These are phyloP conservation scores for Marchantia paleacea DNA, from an alignment of 225 moss, liverwort and hornwort genomes.

Conservation along the genomic window DNA sequence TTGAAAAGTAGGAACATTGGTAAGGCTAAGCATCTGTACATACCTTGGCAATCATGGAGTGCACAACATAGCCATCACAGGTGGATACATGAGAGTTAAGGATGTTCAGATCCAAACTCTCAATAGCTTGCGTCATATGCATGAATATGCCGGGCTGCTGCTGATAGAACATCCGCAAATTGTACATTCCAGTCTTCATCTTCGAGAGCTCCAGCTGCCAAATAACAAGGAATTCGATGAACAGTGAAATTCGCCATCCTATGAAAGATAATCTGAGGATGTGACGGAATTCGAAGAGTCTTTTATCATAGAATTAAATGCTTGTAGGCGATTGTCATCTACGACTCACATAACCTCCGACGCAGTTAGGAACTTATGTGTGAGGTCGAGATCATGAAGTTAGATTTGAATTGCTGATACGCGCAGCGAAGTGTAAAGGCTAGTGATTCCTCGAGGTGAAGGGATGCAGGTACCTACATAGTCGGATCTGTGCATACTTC, in stretches of 20 bases:
- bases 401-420: not conserved
- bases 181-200: conserved; percentile 28
- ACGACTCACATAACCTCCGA: too few relatives aligned
- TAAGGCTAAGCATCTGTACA: not conserved
- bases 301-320: not conserved
- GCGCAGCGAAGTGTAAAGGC: not conserved
- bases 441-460: not conserved
- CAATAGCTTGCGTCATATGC: conserved; percentile 19
- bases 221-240: not conserved
- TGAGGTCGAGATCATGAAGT: not conserved
- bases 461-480: not conserved
- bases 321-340: not conserved
- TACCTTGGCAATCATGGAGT: conserved; percentile 30
- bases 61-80: conserved; percentile 25
- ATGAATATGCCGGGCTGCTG: conserved; percentile 27
- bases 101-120: conserved; percentile 23
- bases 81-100: conserved; percentile 22
- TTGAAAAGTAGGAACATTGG: not conserved
- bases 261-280: too few relatives aligned
- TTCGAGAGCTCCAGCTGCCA: conserved; percentile 26
- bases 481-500: too few relatives aligned
- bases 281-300: not conserved
- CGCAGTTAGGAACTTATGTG: too few relatives aligned
- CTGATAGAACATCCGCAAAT: conserved; percentile 19
- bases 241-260: not conserved